Base-by-base conservation (phyloP, 1,139 yeast genomes). In the Meyerozyma smithsonii region DNA sequence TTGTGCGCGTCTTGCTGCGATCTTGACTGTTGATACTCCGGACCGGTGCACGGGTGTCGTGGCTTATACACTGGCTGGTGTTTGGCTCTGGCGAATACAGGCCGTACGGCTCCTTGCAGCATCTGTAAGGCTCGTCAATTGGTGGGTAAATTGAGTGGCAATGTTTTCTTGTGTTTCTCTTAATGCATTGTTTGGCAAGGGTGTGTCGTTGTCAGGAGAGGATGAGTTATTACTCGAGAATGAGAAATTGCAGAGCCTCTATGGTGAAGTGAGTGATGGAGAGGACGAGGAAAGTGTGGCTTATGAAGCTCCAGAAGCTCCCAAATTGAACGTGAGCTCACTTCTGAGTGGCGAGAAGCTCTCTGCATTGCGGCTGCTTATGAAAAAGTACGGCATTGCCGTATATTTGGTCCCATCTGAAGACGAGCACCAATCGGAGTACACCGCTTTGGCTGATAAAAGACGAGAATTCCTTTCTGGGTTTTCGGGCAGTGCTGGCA, bases 341-440 rank as follows among this genome's bases (percentile, higher is more conserved):
- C 21, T n/a, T 19, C 34, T 30, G 34, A 18, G 21, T n/a, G 20
- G 14, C 15, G 15, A 11, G 14, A 66, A 57, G 45, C 61, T 76
- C 32, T 36, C 28, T 2, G 46, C 49, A 12, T 52, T 77, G 36
- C 58, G 81, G 32, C 41, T 51, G 24, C 54, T 63, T 40, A 77
- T 77, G 82, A 57, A 51, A 36, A 42, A 56, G 8, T 51, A 66
- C 46, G 61, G 66, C 1, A 61, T 77, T 17, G 74, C 73, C 3
- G 79, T 75, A 2, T 77, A 77, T 48, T 65, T 77, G 24, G 61
- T 77, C 6, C 81, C 83, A 2, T 71, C 78, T n/a, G 81, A 74
- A 49, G 83, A 77, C 51, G 80, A 76, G 44, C 83, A 77, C 50
- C 79, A 72, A 46, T 69, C 77, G 11, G 82, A 77, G 45, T 69